Conservation (phyloP, 2,329 filamentous ascomycete species). For the Anthostomella pinea region DNA sequence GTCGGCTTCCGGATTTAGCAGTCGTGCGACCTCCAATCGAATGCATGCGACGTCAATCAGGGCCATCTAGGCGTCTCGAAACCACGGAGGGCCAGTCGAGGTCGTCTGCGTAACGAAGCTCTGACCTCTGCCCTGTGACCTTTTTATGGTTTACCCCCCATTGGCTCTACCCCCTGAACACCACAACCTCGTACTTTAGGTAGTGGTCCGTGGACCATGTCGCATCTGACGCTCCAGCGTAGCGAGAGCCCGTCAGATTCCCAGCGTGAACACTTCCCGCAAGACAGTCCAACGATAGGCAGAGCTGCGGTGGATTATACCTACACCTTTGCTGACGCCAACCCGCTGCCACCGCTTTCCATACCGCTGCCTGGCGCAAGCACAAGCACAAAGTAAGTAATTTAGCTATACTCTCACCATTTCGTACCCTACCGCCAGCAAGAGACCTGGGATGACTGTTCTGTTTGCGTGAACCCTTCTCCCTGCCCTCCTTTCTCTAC, state of each 20-base stretch:
- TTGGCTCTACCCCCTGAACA: slow-evolving; percentile 24
- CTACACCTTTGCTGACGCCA: slow-evolving; percentile 23
- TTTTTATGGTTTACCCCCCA: slow-evolving; percentile 18
- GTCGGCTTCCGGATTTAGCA: slow-evolving; percentile 15
- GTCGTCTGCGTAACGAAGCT: slow-evolving; percentile 32
- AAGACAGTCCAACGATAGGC: slow-evolving; percentile 49
- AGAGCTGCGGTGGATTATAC: slow-evolving; percentile 32
- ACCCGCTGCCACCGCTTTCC: slow-evolving; percentile 2
- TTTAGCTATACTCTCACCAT: no score
- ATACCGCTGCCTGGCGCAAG: slow-evolving; percentile 4
- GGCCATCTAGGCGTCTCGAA: slow-evolving; percentile 41
- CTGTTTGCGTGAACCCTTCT: neutral
- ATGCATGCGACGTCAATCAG: slow-evolving; percentile 48
- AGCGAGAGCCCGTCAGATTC: slow-evolving; percentile 40
- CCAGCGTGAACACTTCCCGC: slow-evolving; percentile 21
- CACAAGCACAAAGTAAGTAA: slow-evolving; percentile 7
- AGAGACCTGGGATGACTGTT: neutral
- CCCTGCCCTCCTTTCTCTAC: neutral
- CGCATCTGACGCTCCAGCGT: slow-evolving; percentile 49
- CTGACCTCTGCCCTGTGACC: slow-evolving; percentile 29
- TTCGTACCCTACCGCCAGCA: no score
- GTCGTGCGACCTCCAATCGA: slow-evolving; percentile 18
- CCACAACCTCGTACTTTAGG: slow-evolving; percentile 2
- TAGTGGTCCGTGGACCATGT: slow-evolving; percentile 38
- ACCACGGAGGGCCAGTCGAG: slow-evolving; percentile 28